phyloP scores from a whole-genome alignment of 176 grass and related monocot genomes.

The Musa itinerans region DNA sequence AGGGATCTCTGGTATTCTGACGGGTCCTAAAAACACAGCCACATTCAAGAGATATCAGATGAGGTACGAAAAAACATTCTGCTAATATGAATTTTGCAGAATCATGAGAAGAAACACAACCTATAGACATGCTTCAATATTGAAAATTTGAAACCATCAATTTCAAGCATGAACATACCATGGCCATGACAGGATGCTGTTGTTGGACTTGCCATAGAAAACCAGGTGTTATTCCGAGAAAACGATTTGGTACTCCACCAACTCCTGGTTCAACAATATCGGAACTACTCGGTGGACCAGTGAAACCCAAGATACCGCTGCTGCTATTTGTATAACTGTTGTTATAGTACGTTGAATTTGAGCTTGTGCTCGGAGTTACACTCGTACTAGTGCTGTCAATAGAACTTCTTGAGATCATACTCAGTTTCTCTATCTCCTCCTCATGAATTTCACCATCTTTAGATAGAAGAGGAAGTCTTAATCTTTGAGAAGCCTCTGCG shows the following conservation, averaged over 20 bases:
- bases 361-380: constrained; percentile 56
- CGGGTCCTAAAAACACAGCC: constrained; percentile 50
- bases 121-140: background rate
- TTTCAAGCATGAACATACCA: constrained; percentile 40
- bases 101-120: background rate
- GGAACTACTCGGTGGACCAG: constrained; percentile 16
- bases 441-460: constrained; percentile 72
- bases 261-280: constrained; percentile 56
- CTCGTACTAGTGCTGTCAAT: constrained; percentile 61
- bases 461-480: constrained; percentile 81
- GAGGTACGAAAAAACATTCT: background rate
- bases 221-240: constrained; percentile 73
- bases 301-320: constrained; percentile 24
- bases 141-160: background rate
- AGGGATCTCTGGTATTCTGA: constrained; percentile 72
- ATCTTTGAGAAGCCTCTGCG: constrained; percentile 66
- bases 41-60: background rate
- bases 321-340: constrained; percentile 63
- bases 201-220: constrained; percentile 93
- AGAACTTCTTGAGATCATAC: constrained; percentile 67
- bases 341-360: constrained; percentile 43
- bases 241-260: constrained; percentile 71
- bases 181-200: constrained; percentile 44
- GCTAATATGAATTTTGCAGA: background rate
- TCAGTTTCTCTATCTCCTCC: constrained; percentile 79